Conservation (phyloP, 2,329 filamentous ascomycete genomes). For the Spiromastix sp. region DNA sequence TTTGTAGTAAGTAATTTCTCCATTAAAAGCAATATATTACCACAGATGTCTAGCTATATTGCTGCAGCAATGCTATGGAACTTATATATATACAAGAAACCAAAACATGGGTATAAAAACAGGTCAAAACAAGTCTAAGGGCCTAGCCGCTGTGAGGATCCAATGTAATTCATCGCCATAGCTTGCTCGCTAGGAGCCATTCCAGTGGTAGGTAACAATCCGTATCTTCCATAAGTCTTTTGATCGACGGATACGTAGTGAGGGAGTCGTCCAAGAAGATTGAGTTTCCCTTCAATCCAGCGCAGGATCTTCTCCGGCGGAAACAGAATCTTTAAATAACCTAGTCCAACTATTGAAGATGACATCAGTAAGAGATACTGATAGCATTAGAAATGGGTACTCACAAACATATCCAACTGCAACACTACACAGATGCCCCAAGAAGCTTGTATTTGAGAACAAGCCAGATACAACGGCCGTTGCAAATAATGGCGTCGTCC, state of each 20-base stretch:
- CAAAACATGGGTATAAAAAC: too few relatives aligned
- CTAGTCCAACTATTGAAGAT: slow-evolving; percentile 56
- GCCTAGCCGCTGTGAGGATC: slow-evolving; percentile 55
- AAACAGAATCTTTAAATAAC: slow-evolving; percentile 79
- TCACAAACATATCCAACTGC: slow-evolving; percentile 75
- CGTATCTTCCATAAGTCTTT: slow-evolving; percentile 89
- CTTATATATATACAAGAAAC: too few relatives aligned
- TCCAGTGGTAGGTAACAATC: slow-evolving; percentile 60
- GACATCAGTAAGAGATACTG: slow-evolving; percentile 6
- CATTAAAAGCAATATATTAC: slow-evolving; percentile 5
- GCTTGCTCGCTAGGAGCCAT: slow-evolving; percentile 22
- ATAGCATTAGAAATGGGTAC: too few relatives aligned
- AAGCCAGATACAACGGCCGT: slow-evolving; percentile 66
- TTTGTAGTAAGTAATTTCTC: slow-evolving; percentile 4
- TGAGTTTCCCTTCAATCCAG: slow-evolving; percentile 81
- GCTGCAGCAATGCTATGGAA: too few relatives aligned
- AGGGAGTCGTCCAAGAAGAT: slow-evolving; percentile 70
- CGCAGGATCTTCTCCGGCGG: slow-evolving; percentile 80
- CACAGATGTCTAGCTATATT: too few relatives aligned
- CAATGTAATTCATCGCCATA: slow-evolving; percentile 50
- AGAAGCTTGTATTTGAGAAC: slow-evolving; percentile 68
- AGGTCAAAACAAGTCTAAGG: too few relatives aligned
- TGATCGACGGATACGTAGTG: slow-evolving; percentile 93
- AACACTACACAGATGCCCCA: slow-evolving; percentile 82
- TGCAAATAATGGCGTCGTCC: slow-evolving; percentile 75